A percentile compares a stretch with the other conserved stretches of the same genome.
These are phyloP conservation scores for Candida vaughaniae DNA, from an alignment of 805 yeast species.

Conservation along the genomic window DNA sequence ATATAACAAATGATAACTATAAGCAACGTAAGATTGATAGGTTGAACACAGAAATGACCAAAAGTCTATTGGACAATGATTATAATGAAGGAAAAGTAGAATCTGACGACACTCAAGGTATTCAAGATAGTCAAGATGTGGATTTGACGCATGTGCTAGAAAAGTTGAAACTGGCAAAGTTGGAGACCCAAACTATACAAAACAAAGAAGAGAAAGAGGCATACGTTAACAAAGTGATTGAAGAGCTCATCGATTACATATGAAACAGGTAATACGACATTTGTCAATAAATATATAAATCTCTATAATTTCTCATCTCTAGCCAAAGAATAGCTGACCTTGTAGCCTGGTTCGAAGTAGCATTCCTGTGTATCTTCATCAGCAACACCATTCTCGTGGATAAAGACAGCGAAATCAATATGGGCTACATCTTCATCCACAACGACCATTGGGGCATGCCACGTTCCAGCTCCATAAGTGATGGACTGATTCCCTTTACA, in stretches of 20 bases:
- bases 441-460: constrained; percentile 98
- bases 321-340: constrained; percentile 23
- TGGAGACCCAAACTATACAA: constrained; percentile 13
- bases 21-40: constrained; percentile 20
- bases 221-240: constrained; percentile 35
- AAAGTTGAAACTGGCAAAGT: constrained; percentile 36
- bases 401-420: constrained; percentile 82
- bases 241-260: constrained; percentile 39
- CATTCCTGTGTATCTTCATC: constrained; percentile 84
- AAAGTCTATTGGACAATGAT: constrained; percentile 19
- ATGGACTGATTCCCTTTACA: constrained; percentile 86
- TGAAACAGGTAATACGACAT: constrained; percentile 11
- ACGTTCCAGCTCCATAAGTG: constrained; percentile 78
- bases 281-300: neutral
- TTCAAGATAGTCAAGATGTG: constrained; percentile 7
- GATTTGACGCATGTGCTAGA: constrained; percentile 31
- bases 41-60: constrained; percentile 23
- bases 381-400: constrained; percentile 78
- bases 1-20: constrained; percentile 14
- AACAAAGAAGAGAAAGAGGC: constrained; percentile 25
- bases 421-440: constrained; percentile 52
- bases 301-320: constrained; percentile 15
- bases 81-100: no score
- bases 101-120: constrained; percentile 5
- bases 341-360: constrained; percentile 60